Base-by-base conservation (phyloP, 192 early-diverging fungal species). In the Coemansia sp. region DNA sequence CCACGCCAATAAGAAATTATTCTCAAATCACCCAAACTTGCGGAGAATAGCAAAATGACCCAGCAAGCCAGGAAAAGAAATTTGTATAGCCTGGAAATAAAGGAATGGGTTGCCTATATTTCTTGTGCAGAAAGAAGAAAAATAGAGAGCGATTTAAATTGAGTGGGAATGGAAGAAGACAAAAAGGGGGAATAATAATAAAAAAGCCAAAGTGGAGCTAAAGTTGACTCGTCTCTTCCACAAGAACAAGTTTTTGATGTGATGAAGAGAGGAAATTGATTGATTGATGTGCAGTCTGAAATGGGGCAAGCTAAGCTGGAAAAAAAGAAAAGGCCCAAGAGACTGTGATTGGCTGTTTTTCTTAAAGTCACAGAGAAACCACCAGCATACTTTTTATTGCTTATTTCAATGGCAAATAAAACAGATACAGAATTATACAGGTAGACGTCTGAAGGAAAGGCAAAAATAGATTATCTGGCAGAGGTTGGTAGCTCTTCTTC, bases 121-220 rank as follows among this genome's bases (percentile, higher is more conserved):
- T 21, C 21, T 21, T 21, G 21, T 21, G 8, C 21, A 26, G 19
- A 54, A 9, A 50, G 13, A 9, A 1, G 48, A 5, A 5, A 45
- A 15, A 45, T 9, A 45, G 44, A 45, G 44, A 50, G n/a, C 13
- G 48, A 50, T 12, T 16, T n/a, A 4, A 4, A n/a, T n/a, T 16
- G 18, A 50, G n/a, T 54, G 26, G 19, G 26, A 54, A 23, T 59
- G 57, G 5, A 40, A 56, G 56, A 56, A 5, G 23, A 18, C n/a
- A 23, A 26, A 56, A 12, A 32, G 18, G 12, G 23, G 11, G 9
- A 64, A 53, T 19, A 48, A 58, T 44, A 48, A 67, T 10, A 66
- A 66, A 66, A 66, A 56, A 56, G 53, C 53, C 52, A 66, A 38
- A 65, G 64, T 43, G 21, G 40, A 59, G 56, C 65, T 67, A 58